phyloP scores from a whole-genome alignment of 768 basidiomycete genomes.

The Termitomyces sp. region DNA sequence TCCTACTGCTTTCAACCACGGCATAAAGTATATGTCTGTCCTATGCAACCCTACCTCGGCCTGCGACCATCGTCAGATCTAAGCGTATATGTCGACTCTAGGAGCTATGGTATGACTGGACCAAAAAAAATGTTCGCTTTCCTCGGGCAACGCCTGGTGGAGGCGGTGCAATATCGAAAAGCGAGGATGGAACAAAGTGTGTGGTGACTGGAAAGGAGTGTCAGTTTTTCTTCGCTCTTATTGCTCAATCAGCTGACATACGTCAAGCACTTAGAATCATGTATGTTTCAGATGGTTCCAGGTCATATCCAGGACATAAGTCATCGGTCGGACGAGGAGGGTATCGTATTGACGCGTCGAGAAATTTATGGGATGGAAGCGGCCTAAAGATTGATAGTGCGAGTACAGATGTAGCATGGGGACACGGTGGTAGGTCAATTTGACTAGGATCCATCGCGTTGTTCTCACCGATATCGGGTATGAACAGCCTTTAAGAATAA shows the following conservation, averaged over 20 bases:
- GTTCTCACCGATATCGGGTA: neutral
- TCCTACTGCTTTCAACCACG: neutral
- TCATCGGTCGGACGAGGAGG: constrained; percentile 56
- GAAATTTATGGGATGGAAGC: constrained; percentile 77
- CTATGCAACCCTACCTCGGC: constrained; percentile 6
- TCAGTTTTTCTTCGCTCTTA: constrained; percentile 21
- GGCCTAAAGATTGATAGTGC: constrained; percentile 78
- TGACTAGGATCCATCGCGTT: neutral
- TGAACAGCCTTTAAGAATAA: constrained; percentile 65
- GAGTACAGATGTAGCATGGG: constrained; percentile 82
- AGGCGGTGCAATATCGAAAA: constrained; percentile 65
- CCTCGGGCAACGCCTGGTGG: constrained; percentile 58
- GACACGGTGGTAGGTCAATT: constrained; percentile 51
- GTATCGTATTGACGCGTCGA: constrained; percentile 64
- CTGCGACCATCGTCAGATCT: neutral
- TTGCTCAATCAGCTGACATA: neutral
- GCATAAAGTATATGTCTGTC: neutral
- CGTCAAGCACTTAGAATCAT: constrained; percentile 56
- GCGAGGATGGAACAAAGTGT: constrained; percentile 63
- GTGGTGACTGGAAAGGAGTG: constrained; percentile 81
- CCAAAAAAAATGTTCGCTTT: constrained; percentile 53
- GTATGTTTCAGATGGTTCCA: constrained; percentile 49
- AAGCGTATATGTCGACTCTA: constrained; percentile 36
- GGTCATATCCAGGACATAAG: constrained; percentile 45
- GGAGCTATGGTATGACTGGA: constrained; percentile 38